A percentile compares a stretch with the other conserved stretches of the same genome.
Conservation (phyloP, 2,329 filamentous ascomycete species). For the Talaromyces sp. region DNA sequence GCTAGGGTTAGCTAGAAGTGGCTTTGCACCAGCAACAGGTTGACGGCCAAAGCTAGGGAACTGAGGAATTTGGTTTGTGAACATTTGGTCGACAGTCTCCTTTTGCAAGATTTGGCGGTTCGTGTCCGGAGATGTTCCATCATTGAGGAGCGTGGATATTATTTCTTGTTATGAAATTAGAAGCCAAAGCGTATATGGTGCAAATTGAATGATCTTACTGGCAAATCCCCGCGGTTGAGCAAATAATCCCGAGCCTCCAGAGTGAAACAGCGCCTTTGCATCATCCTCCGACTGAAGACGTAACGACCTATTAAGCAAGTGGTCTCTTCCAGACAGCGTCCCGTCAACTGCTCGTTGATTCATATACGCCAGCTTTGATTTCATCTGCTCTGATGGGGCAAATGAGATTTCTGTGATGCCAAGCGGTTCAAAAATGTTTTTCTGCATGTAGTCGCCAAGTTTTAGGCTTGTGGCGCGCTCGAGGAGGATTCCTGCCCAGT, state of each 20-base stretch:
- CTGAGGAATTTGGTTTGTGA: constrained; percentile 57
- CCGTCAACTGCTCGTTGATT: constrained; percentile 49
- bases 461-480: constrained; percentile 41
- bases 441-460: constrained; percentile 48
- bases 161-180: constrained; percentile 41
- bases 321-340: constrained; percentile 9
- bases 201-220: background rate
- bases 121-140: constrained; percentile 57
- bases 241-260: background rate
- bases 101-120: constrained; percentile 51
- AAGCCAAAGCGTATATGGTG: background rate
- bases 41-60: constrained; percentile 51
- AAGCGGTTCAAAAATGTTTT: constrained; percentile 47
- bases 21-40: constrained; percentile 44
- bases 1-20: constrained; percentile 44
- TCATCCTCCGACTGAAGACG: background rate
- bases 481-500: constrained; percentile 51
- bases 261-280: background rate
- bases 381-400: constrained; percentile 53
- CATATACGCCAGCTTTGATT: constrained; percentile 53
- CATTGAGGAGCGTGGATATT: constrained; percentile 59
- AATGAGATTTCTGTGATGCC: constrained; percentile 50
- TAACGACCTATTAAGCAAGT: background rate
- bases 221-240: background rate
- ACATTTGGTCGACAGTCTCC: constrained; percentile 60